A percentile compares a stretch with the other conserved stretches of the same genome.
phyloP scores from a whole-genome alignment of 2,329 filamentous ascomycete species.

The Cucurbitaria berberidis region DNA sequence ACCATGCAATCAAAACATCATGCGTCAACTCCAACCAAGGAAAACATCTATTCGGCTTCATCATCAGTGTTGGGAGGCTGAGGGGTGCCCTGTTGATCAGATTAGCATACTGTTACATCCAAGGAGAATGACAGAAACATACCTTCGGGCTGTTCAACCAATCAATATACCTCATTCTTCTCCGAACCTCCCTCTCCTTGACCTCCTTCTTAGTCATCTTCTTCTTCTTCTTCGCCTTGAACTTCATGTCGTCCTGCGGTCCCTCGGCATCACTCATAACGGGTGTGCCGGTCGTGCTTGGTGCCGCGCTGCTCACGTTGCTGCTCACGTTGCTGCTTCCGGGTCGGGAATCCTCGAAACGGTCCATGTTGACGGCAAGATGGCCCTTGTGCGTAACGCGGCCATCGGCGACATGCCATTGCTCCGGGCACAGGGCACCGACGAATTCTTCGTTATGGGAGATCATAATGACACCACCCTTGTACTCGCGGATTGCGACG shows the following conservation, averaged over 20 bases:
- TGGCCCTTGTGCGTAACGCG: conserved; percentile 84
- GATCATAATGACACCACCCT: conserved; percentile 98
- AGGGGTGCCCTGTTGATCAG: conserved; percentile 44
- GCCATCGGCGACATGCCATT: conserved; percentile 92
- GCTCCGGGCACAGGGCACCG: conserved; percentile 91
- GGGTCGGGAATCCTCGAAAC: conserved; percentile 83
- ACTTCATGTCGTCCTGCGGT: conserved; percentile 77
- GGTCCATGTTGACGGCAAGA: conserved; percentile 74
- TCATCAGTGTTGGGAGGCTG: conserved; percentile 51
- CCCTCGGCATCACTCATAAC: conserved; percentile 87
- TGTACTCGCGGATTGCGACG: conserved; percentile 98
- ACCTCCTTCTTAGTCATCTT: conserved; percentile 97
- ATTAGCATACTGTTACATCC: conserved; percentile 23
- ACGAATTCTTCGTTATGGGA: conserved; percentile 99
- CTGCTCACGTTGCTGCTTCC: conserved; percentile 63
- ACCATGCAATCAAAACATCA: conserved; percentile 23
- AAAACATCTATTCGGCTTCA: conserved; percentile 42
- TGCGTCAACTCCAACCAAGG: conserved; percentile 7
- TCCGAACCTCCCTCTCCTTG: conserved; percentile 89
- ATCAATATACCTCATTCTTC: conserved; percentile 81
- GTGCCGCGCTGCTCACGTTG: conserved; percentile 44
- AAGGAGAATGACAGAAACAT: conserved; percentile 9
- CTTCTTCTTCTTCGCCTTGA: conserved; percentile 93
- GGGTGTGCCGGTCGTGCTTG: conserved; percentile 62
- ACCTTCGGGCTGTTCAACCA: conserved; percentile 74